Percentiles rank a stretch among this genome's conserved stretches.
phyloP scores from a whole-genome alignment of 1,284 basidiomycete species.

The Pterula multifida region DNA sequence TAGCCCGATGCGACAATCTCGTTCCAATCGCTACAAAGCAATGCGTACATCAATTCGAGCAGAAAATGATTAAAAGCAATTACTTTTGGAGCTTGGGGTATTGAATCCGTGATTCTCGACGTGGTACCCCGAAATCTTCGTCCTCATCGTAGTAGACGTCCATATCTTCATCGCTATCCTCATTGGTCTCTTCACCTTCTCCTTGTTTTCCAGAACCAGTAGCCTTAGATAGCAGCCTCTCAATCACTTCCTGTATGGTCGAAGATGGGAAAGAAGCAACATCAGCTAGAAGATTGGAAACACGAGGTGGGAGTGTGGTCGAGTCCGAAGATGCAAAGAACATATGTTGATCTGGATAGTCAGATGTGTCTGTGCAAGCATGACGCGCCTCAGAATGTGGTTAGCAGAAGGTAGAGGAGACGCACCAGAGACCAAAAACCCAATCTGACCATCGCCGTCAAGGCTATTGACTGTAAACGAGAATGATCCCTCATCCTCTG shows the following conservation, averaged over 20 bases:
- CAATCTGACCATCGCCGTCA: conserved; percentile 24
- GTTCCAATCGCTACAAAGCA: conserved; percentile 28
- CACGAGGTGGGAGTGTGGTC: conserved; percentile 25
- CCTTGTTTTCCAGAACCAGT: conserved; percentile 14
- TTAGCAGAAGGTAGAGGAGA: not conserved
- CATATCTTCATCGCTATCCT: conserved; percentile 12
- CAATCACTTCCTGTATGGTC: conserved; percentile 31
- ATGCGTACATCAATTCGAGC: not conserved
- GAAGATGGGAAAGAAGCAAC: conserved; percentile 27
- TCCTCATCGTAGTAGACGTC: conserved; percentile 16
- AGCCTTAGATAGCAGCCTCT: conserved; percentile 20
- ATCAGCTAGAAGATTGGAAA: conserved; percentile 29
- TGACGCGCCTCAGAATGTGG: conserved; percentile 1
- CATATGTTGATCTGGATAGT: conserved; percentile 45
- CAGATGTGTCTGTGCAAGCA: conserved; percentile 38
- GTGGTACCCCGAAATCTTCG: conserved; percentile 12
- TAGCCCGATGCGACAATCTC: conserved; percentile 39
- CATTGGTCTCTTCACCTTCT: conserved; percentile 11
- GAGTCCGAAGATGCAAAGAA: conserved; percentile 35
- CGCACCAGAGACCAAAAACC: conserved; percentile 41
- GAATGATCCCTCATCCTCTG: conserved; percentile 49
- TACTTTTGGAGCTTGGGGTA: conserved; percentile 14
- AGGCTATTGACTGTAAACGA: conserved; percentile 25
- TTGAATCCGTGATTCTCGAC: not conserved
- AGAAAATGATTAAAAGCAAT: conserved; percentile 4